phyloP scores from a whole-genome alignment of 1,284 basidiomycete species.

The Filobasidium uniguttulatum region DNA sequence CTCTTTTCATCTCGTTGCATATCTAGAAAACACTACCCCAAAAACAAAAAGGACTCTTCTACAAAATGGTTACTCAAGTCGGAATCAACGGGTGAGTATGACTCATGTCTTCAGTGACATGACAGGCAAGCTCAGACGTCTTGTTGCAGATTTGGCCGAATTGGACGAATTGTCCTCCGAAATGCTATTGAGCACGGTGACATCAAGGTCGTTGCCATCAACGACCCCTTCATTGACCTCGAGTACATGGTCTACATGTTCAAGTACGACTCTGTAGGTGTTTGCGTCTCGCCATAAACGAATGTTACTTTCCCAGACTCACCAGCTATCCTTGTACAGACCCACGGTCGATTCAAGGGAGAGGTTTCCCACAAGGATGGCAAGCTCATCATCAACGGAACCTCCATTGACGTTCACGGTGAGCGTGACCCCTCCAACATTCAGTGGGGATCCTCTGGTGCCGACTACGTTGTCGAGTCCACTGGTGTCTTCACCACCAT shows the following conservation, averaged over 20 bases:
- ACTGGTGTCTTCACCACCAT: constrained; percentile 99
- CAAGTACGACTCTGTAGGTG: constrained; percentile 73
- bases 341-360: constrained; percentile 92
- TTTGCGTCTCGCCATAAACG: background rate
- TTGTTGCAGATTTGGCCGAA: constrained; percentile 55
- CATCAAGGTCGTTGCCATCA: constrained; percentile 72
- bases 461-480: constrained; percentile 92
- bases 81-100: constrained; percentile 78
- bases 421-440: constrained; percentile 84
- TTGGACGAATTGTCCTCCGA: constrained; percentile 93
- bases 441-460: constrained; percentile 66
- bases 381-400: constrained; percentile 78
- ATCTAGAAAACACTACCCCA: constrained; percentile 3
- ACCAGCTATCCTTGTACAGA: too few relatives aligned
- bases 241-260: constrained; percentile 99
- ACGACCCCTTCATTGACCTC: constrained; percentile 91
- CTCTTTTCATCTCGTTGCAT: background rate
- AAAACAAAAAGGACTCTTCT: constrained; percentile 10
- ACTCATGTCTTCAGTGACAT: background rate
- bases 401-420: constrained; percentile 62
- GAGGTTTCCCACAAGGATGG: constrained; percentile 69
- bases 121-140: constrained; percentile 16
- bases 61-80: constrained; percentile 56
- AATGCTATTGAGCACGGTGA: constrained; percentile 72
- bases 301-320: background rate